Evolutionary conservation across 805 yeast species (phyloP).

Genomic region (Vanderwaltozyma polyspora): DNA sequence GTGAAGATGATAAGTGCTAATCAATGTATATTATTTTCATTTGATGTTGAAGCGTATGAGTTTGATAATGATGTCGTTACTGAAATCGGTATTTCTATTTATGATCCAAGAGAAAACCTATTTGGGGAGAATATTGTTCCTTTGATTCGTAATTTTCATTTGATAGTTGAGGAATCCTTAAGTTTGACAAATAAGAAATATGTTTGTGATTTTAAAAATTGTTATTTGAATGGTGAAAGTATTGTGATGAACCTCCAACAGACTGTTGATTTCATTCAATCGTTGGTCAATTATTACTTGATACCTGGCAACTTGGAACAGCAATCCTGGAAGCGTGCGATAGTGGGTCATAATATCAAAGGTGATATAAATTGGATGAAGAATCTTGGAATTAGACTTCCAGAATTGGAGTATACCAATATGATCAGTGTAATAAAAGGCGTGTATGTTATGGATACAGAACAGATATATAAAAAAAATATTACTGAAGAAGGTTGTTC

Average conservation of each 20-base stretch:
- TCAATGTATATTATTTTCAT: slow-evolving; percentile 29
- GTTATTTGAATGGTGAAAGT: slow-evolving; percentile 40
- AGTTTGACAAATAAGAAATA: slow-evolving; percentile 37
- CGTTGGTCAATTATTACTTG: slow-evolving; percentile 35
- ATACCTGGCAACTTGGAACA: slow-evolving; percentile 17
- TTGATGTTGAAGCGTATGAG: slow-evolving; percentile 52
- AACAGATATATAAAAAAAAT: slow-evolving; percentile 30
- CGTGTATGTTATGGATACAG: slow-evolving; percentile 36
- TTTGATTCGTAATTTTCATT: slow-evolving; percentile 30
- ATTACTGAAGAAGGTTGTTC: slow-evolving; percentile 33
- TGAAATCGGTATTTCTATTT: slow-evolving; percentile 47
- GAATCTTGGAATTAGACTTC: slow-evolving; percentile 35
- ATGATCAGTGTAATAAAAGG: slow-evolving; percentile 1
- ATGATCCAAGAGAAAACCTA: slow-evolving; percentile 39
- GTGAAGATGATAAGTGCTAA: slow-evolving; percentile 12
- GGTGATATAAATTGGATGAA: slow-evolving; percentile 47
- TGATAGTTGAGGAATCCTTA: slow-evolving; percentile 35
- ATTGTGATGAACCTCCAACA: slow-evolving; percentile 29
- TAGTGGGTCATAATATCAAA: slow-evolving; percentile 49
- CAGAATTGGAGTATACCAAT: slow-evolving; percentile 10
- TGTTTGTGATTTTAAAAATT: slow-evolving; percentile 42
- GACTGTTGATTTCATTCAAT: slow-evolving; percentile 30
- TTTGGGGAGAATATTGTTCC: slow-evolving; percentile 28
- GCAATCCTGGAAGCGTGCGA: slow-evolving; percentile 22
- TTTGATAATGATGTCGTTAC: slow-evolving; percentile 32